phyloP scores from a whole-genome alignment of 1,139 yeast genomes.

The Hanseniaspora uvarum region DNA sequence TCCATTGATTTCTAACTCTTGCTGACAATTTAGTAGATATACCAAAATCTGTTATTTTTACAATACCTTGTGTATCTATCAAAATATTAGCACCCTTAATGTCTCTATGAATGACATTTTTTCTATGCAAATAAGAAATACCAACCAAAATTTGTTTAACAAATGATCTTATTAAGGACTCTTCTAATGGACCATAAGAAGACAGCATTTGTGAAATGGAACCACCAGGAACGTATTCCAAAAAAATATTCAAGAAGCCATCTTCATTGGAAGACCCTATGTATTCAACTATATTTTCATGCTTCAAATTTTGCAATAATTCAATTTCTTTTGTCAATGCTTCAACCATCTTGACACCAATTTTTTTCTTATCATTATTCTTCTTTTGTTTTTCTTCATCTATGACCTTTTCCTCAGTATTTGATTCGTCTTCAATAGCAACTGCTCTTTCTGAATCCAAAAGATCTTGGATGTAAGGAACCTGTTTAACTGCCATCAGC shows the following conservation, averaged over 20 bases:
- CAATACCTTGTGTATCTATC: conserved; percentile 83
- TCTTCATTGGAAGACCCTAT: conserved; percentile 75
- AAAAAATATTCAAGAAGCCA: conserved; percentile 62
- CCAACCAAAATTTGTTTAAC: conserved; percentile 78
- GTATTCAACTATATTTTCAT: conserved; percentile 85
- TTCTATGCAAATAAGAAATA: conserved; percentile 65
- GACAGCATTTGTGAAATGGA: conserved; percentile 78
- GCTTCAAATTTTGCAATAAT: conserved; percentile 67
- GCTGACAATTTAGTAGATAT: conserved; percentile 60
- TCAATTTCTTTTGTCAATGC: conserved; percentile 80
- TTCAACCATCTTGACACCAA: conserved; percentile 58
- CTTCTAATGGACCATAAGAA: conserved; percentile 87
- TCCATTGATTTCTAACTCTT: conserved; percentile 20
- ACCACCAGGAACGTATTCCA: conserved; percentile 96
- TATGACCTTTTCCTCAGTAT: conserved; percentile 11
- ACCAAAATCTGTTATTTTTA: conserved; percentile 89
- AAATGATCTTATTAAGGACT: conserved; percentile 73
- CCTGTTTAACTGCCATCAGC: conserved; percentile 94
- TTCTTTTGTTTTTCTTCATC: conserved; percentile 24
- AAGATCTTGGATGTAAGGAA: conserved; percentile 45
- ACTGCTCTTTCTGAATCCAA: conserved; percentile 23
- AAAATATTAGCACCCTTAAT: conserved; percentile 88
- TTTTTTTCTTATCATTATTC: conserved; percentile 20
- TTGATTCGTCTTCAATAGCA: conserved; percentile 19
- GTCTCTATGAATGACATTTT: conserved; percentile 80